Evolutionary conservation across 768 basidiomycete species (phyloP).

Genomic region (Galerina marginata): DNA sequence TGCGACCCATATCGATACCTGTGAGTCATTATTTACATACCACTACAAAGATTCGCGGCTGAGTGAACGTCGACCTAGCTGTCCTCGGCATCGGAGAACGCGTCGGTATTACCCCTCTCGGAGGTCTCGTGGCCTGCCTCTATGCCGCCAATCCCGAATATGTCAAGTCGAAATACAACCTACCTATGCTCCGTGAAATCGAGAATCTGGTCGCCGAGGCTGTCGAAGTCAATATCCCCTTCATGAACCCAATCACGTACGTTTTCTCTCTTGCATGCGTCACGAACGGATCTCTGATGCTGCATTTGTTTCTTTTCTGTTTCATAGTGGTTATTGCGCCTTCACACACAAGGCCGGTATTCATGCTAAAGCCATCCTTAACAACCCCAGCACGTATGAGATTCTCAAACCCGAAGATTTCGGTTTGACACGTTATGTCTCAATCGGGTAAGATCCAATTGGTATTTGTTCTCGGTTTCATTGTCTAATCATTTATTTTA

Average conservation of each 20-base stretch:
- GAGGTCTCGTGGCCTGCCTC: slow-evolving; percentile 95
- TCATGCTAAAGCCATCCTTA: slow-evolving; percentile 98
- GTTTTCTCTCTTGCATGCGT: slow-evolving; percentile 24
- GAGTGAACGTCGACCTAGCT: slow-evolving; percentile 47
- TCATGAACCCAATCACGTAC: slow-evolving; percentile 94
- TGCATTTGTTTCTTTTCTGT: neutral
- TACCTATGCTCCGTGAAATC: slow-evolving; percentile 95
- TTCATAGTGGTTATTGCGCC: slow-evolving; percentile 90
- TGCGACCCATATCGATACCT: slow-evolving; percentile 99
- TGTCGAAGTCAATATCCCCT: slow-evolving; percentile 96
- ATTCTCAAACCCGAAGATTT: slow-evolving; percentile 99
- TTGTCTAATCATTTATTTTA: slow-evolving; percentile 29
- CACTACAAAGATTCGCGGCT: neutral
- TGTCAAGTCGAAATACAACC: slow-evolving; percentile 99
- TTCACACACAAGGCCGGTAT: slow-evolving; percentile 99
- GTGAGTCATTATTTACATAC: slow-evolving; percentile 44
- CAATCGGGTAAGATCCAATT: slow-evolving; percentile 72
- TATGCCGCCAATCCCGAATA: slow-evolving; percentile 98
- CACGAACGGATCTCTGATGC: slow-evolving; percentile 8
- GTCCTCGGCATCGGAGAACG: slow-evolving; percentile 98
- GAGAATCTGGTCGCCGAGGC: slow-evolving; percentile 99
- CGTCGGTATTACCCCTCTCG: slow-evolving; percentile 98
- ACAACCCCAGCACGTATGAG: slow-evolving; percentile 99
- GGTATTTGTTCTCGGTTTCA: neutral
- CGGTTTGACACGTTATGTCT: slow-evolving; percentile 96